A percentile compares a stretch with the other conserved stretches of the same genome.
phyloP scores from a whole-genome alignment of 345 rosid species.

The Orychophragmus violaceus region DNA sequence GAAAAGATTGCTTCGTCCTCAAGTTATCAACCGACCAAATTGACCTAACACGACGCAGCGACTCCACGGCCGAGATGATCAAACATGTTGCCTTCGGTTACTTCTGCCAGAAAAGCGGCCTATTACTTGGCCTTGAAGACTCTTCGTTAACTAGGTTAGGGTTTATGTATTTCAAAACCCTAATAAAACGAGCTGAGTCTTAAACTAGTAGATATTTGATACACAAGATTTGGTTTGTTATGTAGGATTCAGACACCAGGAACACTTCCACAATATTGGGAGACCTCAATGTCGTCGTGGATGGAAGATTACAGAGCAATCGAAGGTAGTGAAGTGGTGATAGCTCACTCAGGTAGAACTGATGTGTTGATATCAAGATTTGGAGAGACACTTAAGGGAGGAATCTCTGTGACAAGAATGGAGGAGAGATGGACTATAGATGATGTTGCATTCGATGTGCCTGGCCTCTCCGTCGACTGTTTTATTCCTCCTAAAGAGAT shows the following conservation, averaged over 20 bases:
- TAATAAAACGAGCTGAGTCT: too few species aligned
- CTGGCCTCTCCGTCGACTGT: constrained; percentile 71
- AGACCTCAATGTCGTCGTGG: constrained; percentile 71
- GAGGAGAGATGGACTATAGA: constrained; percentile 81
- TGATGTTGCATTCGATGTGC: constrained; percentile 80
- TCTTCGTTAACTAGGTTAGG: constrained; percentile 26
- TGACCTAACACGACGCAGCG: constrained; percentile 68
- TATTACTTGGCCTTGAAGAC: constrained; percentile 40
- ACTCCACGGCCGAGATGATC: constrained; percentile 86
- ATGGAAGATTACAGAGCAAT: constrained; percentile 64
- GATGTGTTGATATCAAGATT: constrained; percentile 72
- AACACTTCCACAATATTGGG: constrained; percentile 82
- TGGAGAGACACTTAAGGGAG: constrained; percentile 71
- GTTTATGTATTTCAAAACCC: too few species aligned
- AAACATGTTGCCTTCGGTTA: constrained; percentile 80
- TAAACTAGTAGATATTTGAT: background rate
- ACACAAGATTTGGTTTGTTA: background rate
- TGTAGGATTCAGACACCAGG: constrained; percentile 81
- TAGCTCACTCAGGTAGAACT: constrained; percentile 81
- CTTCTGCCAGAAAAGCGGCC: constrained; percentile 90
- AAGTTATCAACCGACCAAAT: constrained; percentile 71
- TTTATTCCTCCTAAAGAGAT: constrained; percentile 83
- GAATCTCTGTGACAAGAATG: constrained; percentile 67
- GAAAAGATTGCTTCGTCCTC: constrained; percentile 71
- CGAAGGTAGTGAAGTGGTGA: constrained; percentile 66